Base-by-base conservation (phyloP, 768 basidiomycete species). In the Chiua virens region DNA sequence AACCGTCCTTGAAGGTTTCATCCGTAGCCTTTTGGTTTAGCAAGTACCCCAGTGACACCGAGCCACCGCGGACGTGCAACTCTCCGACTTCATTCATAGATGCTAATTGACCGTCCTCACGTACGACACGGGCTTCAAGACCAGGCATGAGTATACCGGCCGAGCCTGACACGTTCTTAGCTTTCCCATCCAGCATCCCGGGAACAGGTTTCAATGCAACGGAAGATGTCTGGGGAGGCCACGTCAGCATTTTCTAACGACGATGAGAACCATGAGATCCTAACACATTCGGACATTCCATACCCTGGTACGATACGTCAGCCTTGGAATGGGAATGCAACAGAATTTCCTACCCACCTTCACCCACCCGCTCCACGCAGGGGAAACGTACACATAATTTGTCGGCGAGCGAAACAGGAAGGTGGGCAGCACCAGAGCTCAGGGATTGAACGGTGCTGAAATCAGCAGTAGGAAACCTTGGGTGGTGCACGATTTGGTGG, bases 31-130 rank as follows among this genome's bases (percentile, higher is more conserved):
- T 74, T 45, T 81, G 77, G 61, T 91, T 86, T 42, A 82, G 79
- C 80, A 80, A 85, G 65, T 92, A 92, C 0, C 89, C 89, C 0
- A 81, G 61, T 0, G 81, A 78, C 27, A 89, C 64, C 53, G 80
- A 85, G 0, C 50, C 62, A 15, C 84, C 78, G 32, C 72, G 74
- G 9, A 90, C 60, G 71, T 78, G 82, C 5, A 91, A 68, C 56
- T 92, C 87, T 1, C 87, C 89, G 0, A 77, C 68, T 61, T 90
- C 87, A 53, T 80, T 74, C 15, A 74, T 48, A 4, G 67, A 74
- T 0, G 80, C 84, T 1, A 82, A 76, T 5, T 67, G 60, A 6
- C 85, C 84, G 53, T 86, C 82, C 13, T 82, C 81, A 1, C 77
- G 75, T 17, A 85, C 57, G 39, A 84, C 71, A 17, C 81, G 78